phyloP scores from a whole-genome alignment of 306 rosid genomes.

The Begonia peltatifolia region DNA sequence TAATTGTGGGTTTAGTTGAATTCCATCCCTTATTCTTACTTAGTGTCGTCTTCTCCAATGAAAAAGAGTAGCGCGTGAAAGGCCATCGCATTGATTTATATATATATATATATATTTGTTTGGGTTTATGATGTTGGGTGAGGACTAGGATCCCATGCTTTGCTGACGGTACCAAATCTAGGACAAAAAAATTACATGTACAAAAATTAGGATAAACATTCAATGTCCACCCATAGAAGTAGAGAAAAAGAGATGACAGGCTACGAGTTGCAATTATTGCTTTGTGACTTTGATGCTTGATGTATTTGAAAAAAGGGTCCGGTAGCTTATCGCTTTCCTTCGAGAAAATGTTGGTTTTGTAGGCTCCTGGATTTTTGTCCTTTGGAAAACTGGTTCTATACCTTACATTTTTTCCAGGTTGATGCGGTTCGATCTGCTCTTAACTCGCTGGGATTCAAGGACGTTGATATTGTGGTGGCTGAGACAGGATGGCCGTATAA shows the following conservation, averaged over 20 bases:
- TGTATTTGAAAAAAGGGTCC: too few relatives aligned
- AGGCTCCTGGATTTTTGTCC: too few relatives aligned
- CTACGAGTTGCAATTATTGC: constrained; percentile 25
- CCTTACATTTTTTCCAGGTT: constrained; percentile 17
- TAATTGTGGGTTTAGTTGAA: too few relatives aligned
- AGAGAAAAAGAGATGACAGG: constrained; percentile 12
- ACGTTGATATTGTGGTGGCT: constrained; percentile 60
- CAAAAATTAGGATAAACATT: background rate
- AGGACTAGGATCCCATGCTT: background rate
- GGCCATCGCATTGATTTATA: too few relatives aligned
- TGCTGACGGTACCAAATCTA: background rate
- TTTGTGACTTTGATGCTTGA: background rate
- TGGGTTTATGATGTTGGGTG: too few relatives aligned
- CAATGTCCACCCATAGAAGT: background rate
- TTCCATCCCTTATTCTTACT: too few relatives aligned
- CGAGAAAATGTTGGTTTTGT: too few relatives aligned
- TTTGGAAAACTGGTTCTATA: constrained; percentile 3
- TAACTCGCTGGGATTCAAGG: constrained; percentile 40
- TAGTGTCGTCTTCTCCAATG: too few relatives aligned
- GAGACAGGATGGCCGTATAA: constrained; percentile 92
- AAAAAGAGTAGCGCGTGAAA: too few relatives aligned
- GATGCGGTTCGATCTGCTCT: constrained; percentile 79
- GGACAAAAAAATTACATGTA: background rate
- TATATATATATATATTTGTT: too few relatives aligned
- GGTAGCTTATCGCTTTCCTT: too few relatives aligned